These are phyloP conservation scores for Lyophyllum semitale DNA, from an alignment of 768 basidiomycete genomes.

Conservation along the genomic window DNA sequence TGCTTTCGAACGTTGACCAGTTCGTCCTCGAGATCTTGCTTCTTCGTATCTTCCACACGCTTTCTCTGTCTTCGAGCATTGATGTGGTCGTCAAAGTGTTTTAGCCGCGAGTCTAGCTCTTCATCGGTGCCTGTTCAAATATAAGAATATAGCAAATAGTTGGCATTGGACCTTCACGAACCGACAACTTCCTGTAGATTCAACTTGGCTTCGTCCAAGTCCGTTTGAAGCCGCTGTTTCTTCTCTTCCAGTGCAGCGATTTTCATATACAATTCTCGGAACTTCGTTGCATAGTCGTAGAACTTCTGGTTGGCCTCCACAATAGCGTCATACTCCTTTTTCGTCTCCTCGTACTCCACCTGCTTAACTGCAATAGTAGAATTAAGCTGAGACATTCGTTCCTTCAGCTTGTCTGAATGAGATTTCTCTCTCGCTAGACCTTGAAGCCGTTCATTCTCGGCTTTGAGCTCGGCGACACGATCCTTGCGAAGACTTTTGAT, in stretches of 20 bases:
- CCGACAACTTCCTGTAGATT: conserved; percentile 71
- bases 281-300: conserved; percentile 81
- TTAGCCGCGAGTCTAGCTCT: conserved; percentile 59
- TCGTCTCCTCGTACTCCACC: conserved; percentile 70
- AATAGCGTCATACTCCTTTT: conserved; percentile 62
- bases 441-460: conserved; percentile 85
- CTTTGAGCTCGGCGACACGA: conserved; percentile 85
- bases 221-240: conserved; percentile 60
- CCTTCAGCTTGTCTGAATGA: conserved; percentile 82
- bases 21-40: conserved; percentile 66
- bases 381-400: conserved; percentile 62
- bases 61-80: conserved; percentile 50
- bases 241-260: conserved; percentile 64
- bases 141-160: conserved; percentile 1
- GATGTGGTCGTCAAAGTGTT: conserved; percentile 63
- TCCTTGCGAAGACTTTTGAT: conserved; percentile 93
- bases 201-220: conserved; percentile 62
- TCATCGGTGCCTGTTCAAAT: conserved; percentile 65
- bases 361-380: conserved; percentile 69
- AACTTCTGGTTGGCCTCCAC: conserved; percentile 75
- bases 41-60: conserved; percentile 46
- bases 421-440: conserved; percentile 80
- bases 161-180: conserved; percentile 26
- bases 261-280: conserved; percentile 80
- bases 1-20: conserved; percentile 46